Percentiles rank a stretch among this genome's conserved stretches.
Evolutionary conservation across 2,329 filamentous ascomycete species (phyloP).

Genomic region (Sporothrix brasiliensis): DNA sequence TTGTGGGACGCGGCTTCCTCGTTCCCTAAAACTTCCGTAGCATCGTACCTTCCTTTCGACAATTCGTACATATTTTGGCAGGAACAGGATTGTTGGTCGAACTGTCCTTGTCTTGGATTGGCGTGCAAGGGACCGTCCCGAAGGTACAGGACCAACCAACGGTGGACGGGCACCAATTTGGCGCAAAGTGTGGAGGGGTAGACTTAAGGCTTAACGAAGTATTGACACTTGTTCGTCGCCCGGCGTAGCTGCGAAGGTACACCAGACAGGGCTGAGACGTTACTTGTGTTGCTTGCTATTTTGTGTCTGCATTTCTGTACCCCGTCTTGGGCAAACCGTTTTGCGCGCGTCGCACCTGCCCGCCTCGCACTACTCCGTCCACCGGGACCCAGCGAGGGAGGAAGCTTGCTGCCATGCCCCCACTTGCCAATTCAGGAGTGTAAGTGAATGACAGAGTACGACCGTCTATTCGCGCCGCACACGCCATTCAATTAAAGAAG

Average conservation of each 20-base stretch:
- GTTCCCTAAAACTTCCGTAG: slow-evolving; percentile 18
- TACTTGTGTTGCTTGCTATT: neutral
- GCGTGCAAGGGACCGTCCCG: slow-evolving; percentile 28
- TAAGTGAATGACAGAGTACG: neutral
- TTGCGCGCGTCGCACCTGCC: slow-evolving; percentile 21
- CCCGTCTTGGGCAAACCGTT: neutral
- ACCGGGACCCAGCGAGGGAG: neutral
- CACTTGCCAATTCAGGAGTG: slow-evolving; percentile 26
- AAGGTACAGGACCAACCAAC: slow-evolving; percentile 5
- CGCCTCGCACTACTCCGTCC: neutral
- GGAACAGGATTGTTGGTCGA: neutral
- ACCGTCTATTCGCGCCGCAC: neutral
- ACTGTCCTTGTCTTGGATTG: slow-evolving; percentile 27
- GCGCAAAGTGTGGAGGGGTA: slow-evolving; percentile 24
- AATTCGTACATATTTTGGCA: neutral
- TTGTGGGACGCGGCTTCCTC: slow-evolving; percentile 24
- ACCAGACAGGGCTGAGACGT: slow-evolving; percentile 22
- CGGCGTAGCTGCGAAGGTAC: neutral
- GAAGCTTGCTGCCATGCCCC: slow-evolving; percentile 20
- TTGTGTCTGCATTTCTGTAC: neutral
- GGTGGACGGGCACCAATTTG: slow-evolving; percentile 14
- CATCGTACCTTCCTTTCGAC: slow-evolving; percentile 12
- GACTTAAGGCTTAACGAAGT: too few species aligned
- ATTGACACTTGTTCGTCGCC: too few species aligned
- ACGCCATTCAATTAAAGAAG: neutral